Base-by-base conservation (phyloP, 768 basidiomycete species). In the Tulasnella calospora region DNA sequence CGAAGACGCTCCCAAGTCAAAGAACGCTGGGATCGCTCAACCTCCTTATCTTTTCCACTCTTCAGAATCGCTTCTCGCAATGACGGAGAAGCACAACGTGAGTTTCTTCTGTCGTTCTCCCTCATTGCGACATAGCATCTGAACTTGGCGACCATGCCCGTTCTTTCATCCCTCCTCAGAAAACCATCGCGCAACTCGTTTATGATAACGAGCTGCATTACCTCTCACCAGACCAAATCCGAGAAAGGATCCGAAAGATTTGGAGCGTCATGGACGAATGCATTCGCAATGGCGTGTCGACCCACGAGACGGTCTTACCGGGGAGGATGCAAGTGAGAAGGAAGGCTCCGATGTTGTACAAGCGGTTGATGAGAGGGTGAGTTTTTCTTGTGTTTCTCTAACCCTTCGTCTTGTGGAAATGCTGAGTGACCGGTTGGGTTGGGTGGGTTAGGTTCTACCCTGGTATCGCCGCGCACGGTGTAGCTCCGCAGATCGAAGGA, bases 221-320 rank as follows among this genome's bases (percentile, higher is more conserved):
- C 21, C 89, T 92, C 78, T 89, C 90, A 3, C 90, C 93, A 73
- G 89, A 89, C 30, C 91, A 94, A 12, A 92, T 95, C 79, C 88
- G 91, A 80, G 84, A 87, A 71, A 94, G 94, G 86, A 87, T 94
- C 80, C 89, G 90, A 87, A 89, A 89, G 36, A 95, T 96, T 71
- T 97, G 95, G 95, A 82, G 86, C 76, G 94, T 95, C 6, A 98
- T 98, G 96, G 95, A 97, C 82, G 89, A 91, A 78, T 96, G 94
- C 83, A 98, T 98, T 79, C 92, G 83, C 1, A 88, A 89, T 2
- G 96, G 96, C 27, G 95, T 98, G 12, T 91, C 93, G 2, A 88
- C 94, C 1, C 86, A 89, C 3, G 92, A 96, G 81, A 87, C 87
- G 67, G 90, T 89, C n/a, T 88, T 99, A 2, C 96, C 96, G 0